These are phyloP conservation scores for Casuarina equisetifolia DNA, from an alignment of 306 rosid genomes.

Conservation along the genomic window DNA sequence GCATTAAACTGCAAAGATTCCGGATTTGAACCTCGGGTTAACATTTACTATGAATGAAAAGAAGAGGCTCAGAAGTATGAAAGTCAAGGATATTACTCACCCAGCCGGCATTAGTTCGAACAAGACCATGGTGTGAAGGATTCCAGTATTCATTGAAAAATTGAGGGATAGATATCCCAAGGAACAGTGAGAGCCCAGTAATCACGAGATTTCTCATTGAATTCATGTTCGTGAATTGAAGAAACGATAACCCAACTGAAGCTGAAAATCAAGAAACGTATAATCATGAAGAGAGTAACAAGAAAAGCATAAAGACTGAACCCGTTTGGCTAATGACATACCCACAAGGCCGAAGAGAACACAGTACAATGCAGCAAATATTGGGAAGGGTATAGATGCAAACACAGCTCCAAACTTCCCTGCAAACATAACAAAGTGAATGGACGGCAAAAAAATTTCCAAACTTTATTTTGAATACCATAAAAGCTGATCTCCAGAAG, in stretches of 20 bases:
- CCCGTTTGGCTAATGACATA: conserved; percentile 38
- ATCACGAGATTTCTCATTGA: conserved; percentile 96
- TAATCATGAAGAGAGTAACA: conserved; percentile 17
- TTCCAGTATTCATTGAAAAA: conserved; percentile 70
- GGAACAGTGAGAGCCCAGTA: conserved; percentile 80
- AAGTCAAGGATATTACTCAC: conserved; percentile 39
- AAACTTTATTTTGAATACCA: neutral
- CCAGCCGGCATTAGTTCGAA: conserved; percentile 86
- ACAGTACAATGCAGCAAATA: conserved; percentile 84
- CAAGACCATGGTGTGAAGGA: conserved; percentile 63
- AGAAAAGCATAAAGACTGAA: neutral
- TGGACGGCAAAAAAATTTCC: neutral
- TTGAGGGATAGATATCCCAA: conserved; percentile 88
- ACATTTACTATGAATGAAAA: neutral
- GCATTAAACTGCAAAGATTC: conserved; percentile 78
- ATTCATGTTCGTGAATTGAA: conserved; percentile 95
- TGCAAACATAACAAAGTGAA: conserved; percentile 29
- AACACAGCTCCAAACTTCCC: conserved; percentile 98
- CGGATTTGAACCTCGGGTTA: neutral
- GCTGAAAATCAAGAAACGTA: conserved; percentile 48
- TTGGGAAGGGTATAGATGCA: conserved; percentile 93
- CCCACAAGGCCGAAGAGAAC: conserved; percentile 90
- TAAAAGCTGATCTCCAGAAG: neutral
- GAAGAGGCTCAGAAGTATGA: no score
- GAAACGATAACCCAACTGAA: conserved; percentile 90